Conservation (phyloP, 1,284 basidiomycete species). For the Ustilago tritici region DNA sequence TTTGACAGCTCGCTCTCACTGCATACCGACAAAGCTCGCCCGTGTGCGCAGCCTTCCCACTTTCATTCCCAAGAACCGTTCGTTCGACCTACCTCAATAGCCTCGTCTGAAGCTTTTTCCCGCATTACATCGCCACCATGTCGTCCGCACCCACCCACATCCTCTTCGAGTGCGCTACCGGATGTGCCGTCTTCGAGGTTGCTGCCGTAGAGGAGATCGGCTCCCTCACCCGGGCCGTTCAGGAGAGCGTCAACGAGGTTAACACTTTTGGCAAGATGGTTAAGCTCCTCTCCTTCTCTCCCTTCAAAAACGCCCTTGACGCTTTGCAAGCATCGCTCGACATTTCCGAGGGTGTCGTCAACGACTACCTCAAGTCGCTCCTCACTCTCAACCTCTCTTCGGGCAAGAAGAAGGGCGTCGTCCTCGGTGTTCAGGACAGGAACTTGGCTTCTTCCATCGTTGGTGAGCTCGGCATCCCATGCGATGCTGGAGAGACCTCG, state of each 20-base stretch:
- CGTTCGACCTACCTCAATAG: background rate
- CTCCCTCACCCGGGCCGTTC: constrained; percentile 82
- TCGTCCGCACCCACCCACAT: constrained; percentile 75
- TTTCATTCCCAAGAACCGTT: background rate
- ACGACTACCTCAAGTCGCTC: constrained; percentile 85
- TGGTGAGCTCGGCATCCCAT: constrained; percentile 80
- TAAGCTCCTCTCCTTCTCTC: constrained; percentile 87
- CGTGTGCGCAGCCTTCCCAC: constrained; percentile 6
- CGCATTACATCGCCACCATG: constrained; percentile 45
- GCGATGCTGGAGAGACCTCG: constrained; percentile 87
- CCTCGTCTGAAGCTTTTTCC: constrained; percentile 6
- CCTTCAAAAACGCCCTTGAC: constrained; percentile 94
- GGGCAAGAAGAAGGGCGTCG: constrained; percentile 81
- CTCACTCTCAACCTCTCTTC: constrained; percentile 88
- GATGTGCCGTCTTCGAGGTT: constrained; percentile 93
- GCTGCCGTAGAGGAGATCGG: constrained; percentile 91
- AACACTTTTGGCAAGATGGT: constrained; percentile 96
- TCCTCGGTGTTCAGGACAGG: constrained; percentile 86
- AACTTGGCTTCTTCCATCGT: constrained; percentile 85
- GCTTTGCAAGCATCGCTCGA: constrained; percentile 97
- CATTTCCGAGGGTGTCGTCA: constrained; percentile 91
- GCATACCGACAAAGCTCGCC: constrained; percentile 11
- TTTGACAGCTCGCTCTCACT: constrained; percentile 14
- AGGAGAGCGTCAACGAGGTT: constrained; percentile 79
- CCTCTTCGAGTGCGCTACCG: constrained; percentile 93